phyloP scores from a whole-genome alignment of 1,139 yeast species.

The Saccharomycopsis phalli region DNA sequence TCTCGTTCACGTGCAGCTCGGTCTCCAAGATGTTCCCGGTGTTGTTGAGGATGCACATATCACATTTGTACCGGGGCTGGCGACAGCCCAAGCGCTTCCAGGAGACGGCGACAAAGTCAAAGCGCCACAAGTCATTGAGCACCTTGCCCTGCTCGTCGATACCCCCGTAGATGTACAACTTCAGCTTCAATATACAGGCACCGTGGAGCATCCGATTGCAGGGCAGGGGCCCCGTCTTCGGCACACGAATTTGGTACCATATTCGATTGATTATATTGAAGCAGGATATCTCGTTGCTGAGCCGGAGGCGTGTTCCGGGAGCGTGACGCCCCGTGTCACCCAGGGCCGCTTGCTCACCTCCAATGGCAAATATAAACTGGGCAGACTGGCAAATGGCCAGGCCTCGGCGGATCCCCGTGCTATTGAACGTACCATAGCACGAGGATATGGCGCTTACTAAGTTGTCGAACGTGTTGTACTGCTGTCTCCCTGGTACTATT shows the following conservation, averaged over 20 bases:
- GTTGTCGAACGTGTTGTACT: too few species aligned
- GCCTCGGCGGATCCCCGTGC: too few species aligned
- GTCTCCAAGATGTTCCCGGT: constrained; percentile 2
- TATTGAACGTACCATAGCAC: too few species aligned
- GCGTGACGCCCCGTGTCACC: too few species aligned
- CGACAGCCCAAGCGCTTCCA: neutral
- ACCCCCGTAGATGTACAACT: constrained; percentile 58
- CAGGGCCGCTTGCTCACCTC: neutral
- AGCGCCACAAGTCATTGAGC: constrained; percentile 61
- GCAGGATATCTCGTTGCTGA: neutral
- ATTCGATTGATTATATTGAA: neutral
- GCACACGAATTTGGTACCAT: neutral
- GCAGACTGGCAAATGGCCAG: neutral
- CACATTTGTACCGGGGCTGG: constrained; percentile 1
- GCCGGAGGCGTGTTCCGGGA: too few species aligned
- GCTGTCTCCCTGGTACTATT: too few species aligned
- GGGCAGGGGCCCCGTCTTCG: neutral
- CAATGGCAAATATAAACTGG: neutral
- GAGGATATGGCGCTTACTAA: too few species aligned
- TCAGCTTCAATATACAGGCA: constrained; percentile 39
- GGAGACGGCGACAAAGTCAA: constrained; percentile 31
- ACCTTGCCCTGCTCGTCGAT: constrained; percentile 28
- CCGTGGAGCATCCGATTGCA: constrained; percentile 53
- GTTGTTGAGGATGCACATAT: constrained; percentile 8
- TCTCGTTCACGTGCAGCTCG: constrained; percentile 1